Evolutionary conservation across 2,329 filamentous ascomycete species (phyloP).

Genomic region (Penicillium psychrosexuale): DNA sequence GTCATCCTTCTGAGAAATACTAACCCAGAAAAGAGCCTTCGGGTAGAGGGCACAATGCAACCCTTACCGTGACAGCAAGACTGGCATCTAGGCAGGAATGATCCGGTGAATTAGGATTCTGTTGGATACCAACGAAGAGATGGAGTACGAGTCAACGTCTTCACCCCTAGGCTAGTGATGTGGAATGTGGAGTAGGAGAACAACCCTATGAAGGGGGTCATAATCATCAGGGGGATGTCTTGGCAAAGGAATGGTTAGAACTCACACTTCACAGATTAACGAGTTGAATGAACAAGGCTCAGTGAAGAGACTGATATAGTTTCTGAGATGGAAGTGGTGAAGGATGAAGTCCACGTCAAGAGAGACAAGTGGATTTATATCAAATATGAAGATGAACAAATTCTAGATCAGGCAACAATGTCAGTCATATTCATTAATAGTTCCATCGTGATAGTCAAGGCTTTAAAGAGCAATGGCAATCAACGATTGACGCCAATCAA

Average conservation of each 20-base stretch:
- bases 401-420: not conserved
- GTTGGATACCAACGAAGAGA: slow-evolving; percentile 37
- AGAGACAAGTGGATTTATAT: slow-evolving; percentile 4
- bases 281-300: slow-evolving; percentile 25
- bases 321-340: slow-evolving; percentile 18
- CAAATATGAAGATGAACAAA: slow-evolving; percentile 4
- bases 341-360: slow-evolving; percentile 21
- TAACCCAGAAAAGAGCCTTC: slow-evolving; percentile 44
- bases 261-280: slow-evolving; percentile 36
- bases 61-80: slow-evolving; percentile 44
- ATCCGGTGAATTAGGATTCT: slow-evolving; percentile 36
- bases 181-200: slow-evolving; percentile 40
- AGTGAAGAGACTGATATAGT: slow-evolving; percentile 24
- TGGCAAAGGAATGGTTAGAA: slow-evolving; percentile 29
- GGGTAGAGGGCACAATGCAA: slow-evolving; percentile 41
- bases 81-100: slow-evolving; percentile 48
- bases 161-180: slow-evolving; percentile 40
- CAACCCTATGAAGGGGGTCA: slow-evolving; percentile 41
- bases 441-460: not conserved
- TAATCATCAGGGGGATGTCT: slow-evolving; percentile 38
- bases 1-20: slow-evolving; percentile 31
- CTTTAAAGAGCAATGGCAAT: not conserved
- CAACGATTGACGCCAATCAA: not conserved
- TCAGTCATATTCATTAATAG: slow-evolving; percentile 1
- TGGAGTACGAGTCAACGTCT: slow-evolving; percentile 50